Base-by-base conservation (phyloP, 208 protist species). In the Leishmania martiniquensis region DNA sequence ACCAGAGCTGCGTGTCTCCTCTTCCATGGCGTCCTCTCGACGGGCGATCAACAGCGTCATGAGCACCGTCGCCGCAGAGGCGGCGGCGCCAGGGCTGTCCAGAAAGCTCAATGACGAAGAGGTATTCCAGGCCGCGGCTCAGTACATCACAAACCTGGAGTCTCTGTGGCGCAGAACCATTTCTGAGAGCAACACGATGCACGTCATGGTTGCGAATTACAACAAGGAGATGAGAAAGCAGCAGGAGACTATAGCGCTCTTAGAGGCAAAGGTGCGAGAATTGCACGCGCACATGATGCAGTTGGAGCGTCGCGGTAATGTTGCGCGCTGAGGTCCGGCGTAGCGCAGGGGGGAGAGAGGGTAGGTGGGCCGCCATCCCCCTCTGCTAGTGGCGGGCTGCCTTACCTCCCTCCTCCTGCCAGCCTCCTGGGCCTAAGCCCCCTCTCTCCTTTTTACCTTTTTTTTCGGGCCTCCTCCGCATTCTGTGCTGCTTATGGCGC, bases 111-210 rank as follows among this genome's bases (percentile, higher is more conserved):
- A 65, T 13, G 81, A 92, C 60, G 89, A 93, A 39, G 85, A 88
- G 2, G 72, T 95, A 15, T 93, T 95, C 66, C 69, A 87, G 29
- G 81, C 83, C 12, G 87, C 87, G 7, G 80, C 85, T 54, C 72
- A 85, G 69, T 92, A 95, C 75, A 89, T 96, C 54, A 72, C 47
- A 12, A 91, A 88, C 39, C 72, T 96, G 12, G 93, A 96, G 82
- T 83, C 76, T 0, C 65, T 93, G 22, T 95, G 87, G 89, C 71
- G 76, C 4, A 67, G 89, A 54, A 77, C 90, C 1, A 72, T 94
- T 22, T 37, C 71, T 13, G 85, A 91, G 52, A 81, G 85, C 47
- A 93, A 91, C 81, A 72, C 68, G 10, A 80, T 89, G 71, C 74
- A 89, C 55, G 49, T 51, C 9, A 51, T 83, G 51, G 69, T 89